Evolutionary conservation across 1,284 basidiomycete species (phyloP), one percentile per base, ranked within the genome.

Genomic region (Irpex sp.): DNA sequence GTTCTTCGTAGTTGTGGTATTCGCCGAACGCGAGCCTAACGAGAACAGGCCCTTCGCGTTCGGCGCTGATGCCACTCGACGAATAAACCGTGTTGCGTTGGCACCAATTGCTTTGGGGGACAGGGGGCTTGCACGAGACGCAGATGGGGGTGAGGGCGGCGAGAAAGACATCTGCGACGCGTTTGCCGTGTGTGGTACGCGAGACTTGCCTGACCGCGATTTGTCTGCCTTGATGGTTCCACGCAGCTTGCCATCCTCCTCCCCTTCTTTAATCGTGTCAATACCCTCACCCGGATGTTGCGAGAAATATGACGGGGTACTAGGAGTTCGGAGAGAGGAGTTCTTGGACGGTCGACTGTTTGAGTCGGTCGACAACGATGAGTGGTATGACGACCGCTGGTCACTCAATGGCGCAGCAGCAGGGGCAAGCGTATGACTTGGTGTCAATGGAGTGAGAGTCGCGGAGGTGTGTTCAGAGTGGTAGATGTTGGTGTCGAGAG

Each of bases 51-150:
- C 90, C 74, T 98, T 99, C 55, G 94, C 90, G 73, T 98, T 98
- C 1, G 96, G 96, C 1, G 96, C 96, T 21, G 94, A 97, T 1
- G 96, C 94, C 52, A 98, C 96, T 47, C 96, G 87, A 57, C 96
- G 88, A 47, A 99, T 86, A 75, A 97, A 94, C 35, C 94, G 86
- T 56, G 88, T 83, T 7, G 92, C 90, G 1, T 86, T 84, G 16
- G 85, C 85, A 53, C 85, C 78, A 73, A 90, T 80, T 16, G 81
- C 78, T 69, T 82, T 87, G 42, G 88, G 85, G 7, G 84, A 86
- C 37, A 88, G 75, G 18, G 79, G 69, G 65, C 76, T 67, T 71
- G 69, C 68, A 71, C 74, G 73, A 64, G 74, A 77, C 68, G 73
- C 58, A 71, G 72, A 68, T 69, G 75, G 61, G 61, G 68, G 66